Conservation (phyloP, 805 yeast species). For the Pichia exigua region DNA sequence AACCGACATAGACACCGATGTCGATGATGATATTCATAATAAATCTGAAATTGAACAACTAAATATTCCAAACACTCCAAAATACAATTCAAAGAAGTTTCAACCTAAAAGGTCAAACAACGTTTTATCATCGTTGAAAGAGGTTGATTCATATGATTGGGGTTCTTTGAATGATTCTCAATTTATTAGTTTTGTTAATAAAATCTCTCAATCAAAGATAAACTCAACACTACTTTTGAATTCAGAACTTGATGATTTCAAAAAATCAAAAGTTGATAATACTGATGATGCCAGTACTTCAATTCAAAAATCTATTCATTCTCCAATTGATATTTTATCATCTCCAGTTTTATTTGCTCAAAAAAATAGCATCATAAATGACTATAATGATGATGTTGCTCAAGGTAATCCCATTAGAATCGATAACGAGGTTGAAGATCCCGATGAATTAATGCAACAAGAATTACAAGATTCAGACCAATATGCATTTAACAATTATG, state of each 20-base stretch:
- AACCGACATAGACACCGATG: slow-evolving; percentile 7
- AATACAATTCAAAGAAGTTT: too few species aligned
- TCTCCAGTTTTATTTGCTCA: slow-evolving; percentile 8
- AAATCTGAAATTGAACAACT: too few species aligned
- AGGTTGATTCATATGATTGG: slow-evolving; percentile 19
- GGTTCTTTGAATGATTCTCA: slow-evolving; percentile 33
- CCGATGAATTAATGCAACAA: slow-evolving; percentile 1
- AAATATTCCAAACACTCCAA: background rate
- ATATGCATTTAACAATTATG: slow-evolving; percentile 58
- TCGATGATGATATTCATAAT: slow-evolving; percentile 1
- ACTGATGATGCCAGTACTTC: background rate
- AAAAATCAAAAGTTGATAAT: background rate
- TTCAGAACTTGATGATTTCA: background rate
- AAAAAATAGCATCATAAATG: background rate
- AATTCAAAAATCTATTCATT: background rate
- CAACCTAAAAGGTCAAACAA: background rate
- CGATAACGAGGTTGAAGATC: slow-evolving; percentile 1
- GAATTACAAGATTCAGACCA: slow-evolving; percentile 18
- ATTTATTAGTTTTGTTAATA: slow-evolving; percentile 30
- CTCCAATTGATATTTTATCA: background rate
- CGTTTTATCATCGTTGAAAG: background rate
- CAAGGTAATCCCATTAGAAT: background rate
- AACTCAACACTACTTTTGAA: background rate
- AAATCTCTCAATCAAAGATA: slow-evolving; percentile 4
- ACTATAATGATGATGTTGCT: background rate